These are phyloP conservation scores for Calvatia gigantea DNA, from an alignment of 768 basidiomycete genomes.

Conservation along the genomic window DNA sequence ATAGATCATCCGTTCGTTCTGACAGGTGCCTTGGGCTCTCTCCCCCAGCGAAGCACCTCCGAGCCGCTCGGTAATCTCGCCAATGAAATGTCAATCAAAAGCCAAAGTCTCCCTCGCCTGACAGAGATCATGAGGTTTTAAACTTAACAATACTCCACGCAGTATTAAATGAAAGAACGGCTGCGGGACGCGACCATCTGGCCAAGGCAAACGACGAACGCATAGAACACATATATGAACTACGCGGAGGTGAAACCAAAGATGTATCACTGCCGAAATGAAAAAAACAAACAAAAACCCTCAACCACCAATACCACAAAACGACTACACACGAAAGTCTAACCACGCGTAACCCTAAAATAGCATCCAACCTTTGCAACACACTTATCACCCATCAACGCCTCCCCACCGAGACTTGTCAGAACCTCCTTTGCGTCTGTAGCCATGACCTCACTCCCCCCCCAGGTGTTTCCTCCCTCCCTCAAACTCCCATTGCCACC, in stretches of 20 bases:
- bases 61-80: slow-evolving; percentile 53
- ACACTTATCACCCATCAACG: slow-evolving; percentile 71
- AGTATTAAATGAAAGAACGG: too few species aligned
- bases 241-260: too few species aligned
- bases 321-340: slow-evolving; percentile 11
- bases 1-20: slow-evolving; percentile 57
- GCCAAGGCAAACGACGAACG: too few species aligned
- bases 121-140: too few species aligned
- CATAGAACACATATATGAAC: too few species aligned
- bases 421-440: slow-evolving; percentile 75
- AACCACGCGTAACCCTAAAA: slow-evolving; percentile 59
- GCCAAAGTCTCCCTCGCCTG: too few species aligned
- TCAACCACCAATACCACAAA: too few species aligned
- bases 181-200: too few species aligned
- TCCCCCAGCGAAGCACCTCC: slow-evolving; percentile 56
- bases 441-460: slow-evolving; percentile 49
- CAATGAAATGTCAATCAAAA: slow-evolving; percentile 7
- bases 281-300: too few species aligned
- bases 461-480: slow-evolving; percentile 28
- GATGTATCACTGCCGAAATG: too few species aligned
- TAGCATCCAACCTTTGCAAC: slow-evolving; percentile 60
- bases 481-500: slow-evolving; percentile 19
- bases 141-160: too few species aligned
- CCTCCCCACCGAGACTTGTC: slow-evolving; percentile 68
- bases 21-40: slow-evolving; percentile 55